phyloP scores from a whole-genome alignment of 164 flowering plant species.

The Piper betle region DNA sequence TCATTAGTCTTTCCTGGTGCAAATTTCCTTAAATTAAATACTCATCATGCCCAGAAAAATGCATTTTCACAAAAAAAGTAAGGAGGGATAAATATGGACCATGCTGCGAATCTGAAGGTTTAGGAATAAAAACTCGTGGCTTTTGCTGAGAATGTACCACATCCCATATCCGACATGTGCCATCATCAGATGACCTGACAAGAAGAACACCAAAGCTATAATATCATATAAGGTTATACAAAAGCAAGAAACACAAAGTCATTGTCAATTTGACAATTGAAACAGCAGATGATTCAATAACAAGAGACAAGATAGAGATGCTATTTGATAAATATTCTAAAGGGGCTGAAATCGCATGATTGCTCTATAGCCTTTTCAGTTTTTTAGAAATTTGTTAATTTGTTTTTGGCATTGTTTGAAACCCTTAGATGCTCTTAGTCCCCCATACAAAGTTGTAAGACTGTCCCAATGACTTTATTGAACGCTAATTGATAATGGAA shows the following conservation, averaged over 20 bases:
- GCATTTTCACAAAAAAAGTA: background rate
- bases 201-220: background rate
- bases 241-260: background rate
- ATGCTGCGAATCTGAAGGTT: conserved; percentile 39
- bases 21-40: background rate
- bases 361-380: too few relatives aligned
- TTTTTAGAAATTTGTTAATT: too few relatives aligned
- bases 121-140: conserved; percentile 63
- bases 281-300: too few relatives aligned
- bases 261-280: too few relatives aligned
- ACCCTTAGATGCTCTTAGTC: too few relatives aligned
- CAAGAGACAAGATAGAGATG: too few relatives aligned
- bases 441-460: too few relatives aligned
- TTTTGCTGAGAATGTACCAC: conserved; percentile 48
- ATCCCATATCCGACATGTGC: conserved; percentile 96
- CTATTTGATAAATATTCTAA: too few relatives aligned
- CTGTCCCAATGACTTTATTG: too few relatives aligned
- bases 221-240: background rate
- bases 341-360: too few relatives aligned
- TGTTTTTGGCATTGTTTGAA: too few relatives aligned
- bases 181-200: conserved; percentile 85
- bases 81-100: conserved; percentile 31
- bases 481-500: background rate
- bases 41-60: background rate
- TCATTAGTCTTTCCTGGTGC: conserved; percentile 48